Base-by-base conservation (phyloP, 192 early-diverging fungal genomes). In the Obelidium mucronatum region DNA sequence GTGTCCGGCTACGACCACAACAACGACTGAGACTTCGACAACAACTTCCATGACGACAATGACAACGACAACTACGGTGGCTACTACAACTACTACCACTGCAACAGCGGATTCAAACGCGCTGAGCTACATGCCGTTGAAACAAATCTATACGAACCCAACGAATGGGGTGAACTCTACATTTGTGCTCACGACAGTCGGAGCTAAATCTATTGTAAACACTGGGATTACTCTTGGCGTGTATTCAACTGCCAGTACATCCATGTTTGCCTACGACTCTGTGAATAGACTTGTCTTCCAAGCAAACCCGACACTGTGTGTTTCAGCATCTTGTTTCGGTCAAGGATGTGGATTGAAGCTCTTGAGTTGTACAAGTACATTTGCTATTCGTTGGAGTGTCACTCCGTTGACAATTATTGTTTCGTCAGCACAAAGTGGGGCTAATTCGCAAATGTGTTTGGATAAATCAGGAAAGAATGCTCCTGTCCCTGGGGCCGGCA, bases 41-140 rank as follows among this genome's bases (percentile, higher is more conserved):
- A 51, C 48, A 13, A 51, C 48, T 22, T 13, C 8, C 11, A 51
- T 28, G 5, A 24, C 56, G 5, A 59, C 56, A 6, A 59, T 28
- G 26, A 24, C 56, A 22, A 37, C 61, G 17, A 30, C 37, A 19
- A 34, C 34, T 13, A 36, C 61, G 15, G 31, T 33, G 15, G 37
- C 24, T 34, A 67, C 42, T 30, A 40, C 66, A 24, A 67, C 66
- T 4, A 67, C 66, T n/a, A 65, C 63, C 30, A 65, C 63, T 39
- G 28, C 19, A 6, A 6, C 28, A 13, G 13, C 56, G 5, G 40
- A 15, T 28, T n/a, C n/a, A n/a, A n/a, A n/a, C n/a, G n/a, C n/a
- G n/a, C 34, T 30, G 15, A 30, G 13, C 28, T 19, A 13, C 19
- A 19, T 11, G 1, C n/a, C 30, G 1, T 13, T 30, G n/a, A 30